These are phyloP conservation scores for Ploettnerulaceae sp. DNA, from an alignment of 2,329 filamentous ascomycete genomes.

Conservation along the genomic window DNA sequence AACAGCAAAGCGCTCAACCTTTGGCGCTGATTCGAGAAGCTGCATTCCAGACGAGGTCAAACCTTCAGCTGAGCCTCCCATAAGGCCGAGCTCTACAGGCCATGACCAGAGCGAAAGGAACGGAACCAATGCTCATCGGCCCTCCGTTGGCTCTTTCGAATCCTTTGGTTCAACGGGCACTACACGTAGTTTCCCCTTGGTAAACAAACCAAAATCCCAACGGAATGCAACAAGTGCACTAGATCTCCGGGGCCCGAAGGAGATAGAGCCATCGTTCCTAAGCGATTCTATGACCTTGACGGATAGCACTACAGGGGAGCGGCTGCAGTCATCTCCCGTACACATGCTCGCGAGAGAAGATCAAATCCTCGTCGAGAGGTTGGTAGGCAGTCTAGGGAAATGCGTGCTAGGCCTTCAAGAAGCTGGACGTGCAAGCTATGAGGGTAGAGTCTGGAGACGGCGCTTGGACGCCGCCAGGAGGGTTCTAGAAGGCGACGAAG, in stretches of 20 bases:
- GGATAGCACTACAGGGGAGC: slow-evolving; percentile 15
- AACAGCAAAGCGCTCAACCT: slow-evolving; percentile 28
- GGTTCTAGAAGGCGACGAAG: slow-evolving; percentile 65
- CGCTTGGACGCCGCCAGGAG: slow-evolving; percentile 70
- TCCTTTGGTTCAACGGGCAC: slow-evolving; percentile 47
- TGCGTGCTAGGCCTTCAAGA: slow-evolving; percentile 57
- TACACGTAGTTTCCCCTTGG: slow-evolving; percentile 57
- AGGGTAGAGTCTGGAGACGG: slow-evolving; percentile 61
- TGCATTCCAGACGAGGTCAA: slow-evolving; percentile 11
- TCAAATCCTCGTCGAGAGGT: slow-evolving; percentile 53
- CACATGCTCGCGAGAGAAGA: slow-evolving; percentile 44
- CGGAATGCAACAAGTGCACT: slow-evolving; percentile 9
- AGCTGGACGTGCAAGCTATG: slow-evolving; percentile 48
- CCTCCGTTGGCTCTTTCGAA: slow-evolving; percentile 47
- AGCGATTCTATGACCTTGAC: slow-evolving; percentile 21
- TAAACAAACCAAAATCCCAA: slow-evolving; percentile 44
- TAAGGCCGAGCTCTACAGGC: slow-evolving; percentile 18
- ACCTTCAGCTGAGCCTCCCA: slow-evolving; percentile 7
- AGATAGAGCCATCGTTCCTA: slow-evolving; percentile 14
- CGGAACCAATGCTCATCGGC: slow-evolving; percentile 40
- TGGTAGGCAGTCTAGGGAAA: slow-evolving; percentile 55
- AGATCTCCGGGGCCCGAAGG: slow-evolving; percentile 10
- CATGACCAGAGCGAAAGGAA: slow-evolving; percentile 17
- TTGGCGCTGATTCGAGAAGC: slow-evolving; percentile 19
- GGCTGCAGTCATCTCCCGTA: slow-evolving; percentile 27